Percentiles rank a stretch among this genome's conserved stretches.
These are phyloP conservation scores for Triticum dicoccoides DNA, from an alignment of 176 grass and related monocot genomes.

Conservation along the genomic window DNA sequence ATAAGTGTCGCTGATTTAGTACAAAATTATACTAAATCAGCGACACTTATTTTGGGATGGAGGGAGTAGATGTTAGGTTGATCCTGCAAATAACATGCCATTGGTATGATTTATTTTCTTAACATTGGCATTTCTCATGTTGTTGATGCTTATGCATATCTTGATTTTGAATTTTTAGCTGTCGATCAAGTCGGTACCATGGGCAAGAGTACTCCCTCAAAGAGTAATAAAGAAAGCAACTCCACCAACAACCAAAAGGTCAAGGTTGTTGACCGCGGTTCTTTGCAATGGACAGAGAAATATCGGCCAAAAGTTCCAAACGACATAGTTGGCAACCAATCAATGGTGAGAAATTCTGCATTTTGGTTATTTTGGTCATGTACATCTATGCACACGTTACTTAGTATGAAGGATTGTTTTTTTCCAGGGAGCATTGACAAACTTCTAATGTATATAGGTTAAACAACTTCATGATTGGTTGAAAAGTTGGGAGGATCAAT, in stretches of 20 bases:
- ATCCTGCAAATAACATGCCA: slow-evolving; percentile 5
- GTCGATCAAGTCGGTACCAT: slow-evolving; percentile 39
- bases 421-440: not conserved
- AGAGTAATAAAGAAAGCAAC: slow-evolving; percentile 40
- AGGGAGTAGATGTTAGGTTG: slow-evolving; percentile 16
- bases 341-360: slow-evolving; percentile 58
- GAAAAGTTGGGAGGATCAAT: slow-evolving; percentile 71
- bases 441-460: slow-evolving; percentile 51
- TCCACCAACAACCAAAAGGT: slow-evolving; percentile 50
- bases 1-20: too few species aligned
- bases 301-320: slow-evolving; percentile 91
- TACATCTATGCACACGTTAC: slow-evolving; percentile 18
- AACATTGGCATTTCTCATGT: slow-evolving; percentile 4
- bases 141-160: slow-evolving; percentile 23
- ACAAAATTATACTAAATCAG: too few species aligned
- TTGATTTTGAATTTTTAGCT: slow-evolving; percentile 46
- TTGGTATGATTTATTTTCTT: slow-evolving; percentile 12
- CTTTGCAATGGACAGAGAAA: slow-evolving; percentile 92
- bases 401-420: not conserved
- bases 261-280: slow-evolving; percentile 54
- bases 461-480: slow-evolving; percentile 99
- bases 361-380: slow-evolving; percentile 26
- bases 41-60: too few species aligned
- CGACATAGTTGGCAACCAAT: slow-evolving; percentile 97
- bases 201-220: slow-evolving; percentile 55